Percentiles rank a stretch among this genome's conserved stretches.
phyloP scores from a whole-genome alignment of 352 stramenopile species.

The Plasmopara halstedii region DNA sequence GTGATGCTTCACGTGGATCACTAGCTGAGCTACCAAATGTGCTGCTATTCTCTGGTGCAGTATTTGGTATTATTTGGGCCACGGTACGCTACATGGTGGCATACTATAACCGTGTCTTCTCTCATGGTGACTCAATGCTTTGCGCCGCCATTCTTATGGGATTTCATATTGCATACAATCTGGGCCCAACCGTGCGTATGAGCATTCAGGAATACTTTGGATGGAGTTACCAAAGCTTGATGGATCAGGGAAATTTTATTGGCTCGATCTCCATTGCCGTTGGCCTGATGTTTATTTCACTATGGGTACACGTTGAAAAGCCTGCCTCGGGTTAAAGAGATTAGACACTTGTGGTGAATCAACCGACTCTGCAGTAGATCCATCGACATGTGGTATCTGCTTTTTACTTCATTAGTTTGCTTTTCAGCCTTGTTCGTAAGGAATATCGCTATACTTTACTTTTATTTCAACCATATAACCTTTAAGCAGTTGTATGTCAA shows the following conservation, averaged over 20 bases:
- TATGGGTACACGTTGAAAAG: conserved; percentile 80
- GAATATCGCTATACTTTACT: no score
- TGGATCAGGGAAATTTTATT: conserved; percentile 85
- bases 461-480: no score
- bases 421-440: no score
- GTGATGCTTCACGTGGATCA: conserved; percentile 50
- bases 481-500: no score
- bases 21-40: conserved; percentile 76
- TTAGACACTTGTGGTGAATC: no score
- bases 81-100: conserved; percentile 72
- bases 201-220: conserved; percentile 85
- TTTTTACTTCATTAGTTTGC: no score
- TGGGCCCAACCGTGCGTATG: conserved; percentile 76
- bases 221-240: conserved; percentile 84
- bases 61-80: conserved; percentile 73
- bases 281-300: conserved; percentile 74
- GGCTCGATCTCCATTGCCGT: conserved; percentile 72
- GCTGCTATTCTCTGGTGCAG: conserved; percentile 64
- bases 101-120: conserved; percentile 69
- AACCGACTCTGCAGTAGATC: no score
- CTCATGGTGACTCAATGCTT: conserved; percentile 70
- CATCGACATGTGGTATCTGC: no score
- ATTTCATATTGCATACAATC: conserved; percentile 67
- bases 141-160: conserved; percentile 64
- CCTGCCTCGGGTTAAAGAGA: conserved; percentile 23